Conservation (phyloP, 2,329 filamentous ascomycete species). For the Aspergillus alliaceus region DNA sequence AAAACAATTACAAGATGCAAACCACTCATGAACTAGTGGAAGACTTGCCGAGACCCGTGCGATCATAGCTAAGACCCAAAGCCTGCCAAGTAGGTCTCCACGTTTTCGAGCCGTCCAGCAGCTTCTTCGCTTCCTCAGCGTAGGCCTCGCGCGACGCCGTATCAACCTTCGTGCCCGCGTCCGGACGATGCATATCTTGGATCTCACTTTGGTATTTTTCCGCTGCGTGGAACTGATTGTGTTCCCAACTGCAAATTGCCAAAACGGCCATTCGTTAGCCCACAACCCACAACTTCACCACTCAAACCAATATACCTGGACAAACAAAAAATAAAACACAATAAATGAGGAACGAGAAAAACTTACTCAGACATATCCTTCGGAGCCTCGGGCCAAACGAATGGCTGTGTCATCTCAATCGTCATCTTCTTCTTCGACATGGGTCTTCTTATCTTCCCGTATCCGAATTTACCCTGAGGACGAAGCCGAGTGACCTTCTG, state of each 20-base stretch:
- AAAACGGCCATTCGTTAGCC: neutral
- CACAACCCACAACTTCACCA: neutral
- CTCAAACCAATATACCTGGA: conserved; percentile 5
- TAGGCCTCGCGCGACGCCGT: conserved; percentile 48
- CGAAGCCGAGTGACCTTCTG: conserved; percentile 56
- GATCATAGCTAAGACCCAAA: conserved; percentile 40
- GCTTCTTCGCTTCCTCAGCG: conserved; percentile 61
- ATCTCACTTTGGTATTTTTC: conserved; percentile 48
- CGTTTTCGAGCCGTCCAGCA: conserved; percentile 60
- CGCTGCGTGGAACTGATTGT: conserved; percentile 57
- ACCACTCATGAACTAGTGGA: conserved; percentile 13
- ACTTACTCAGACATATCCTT: conserved; percentile 59
- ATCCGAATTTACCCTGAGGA: conserved; percentile 38
- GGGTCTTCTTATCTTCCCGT: conserved; percentile 67
- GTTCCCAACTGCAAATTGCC: conserved; percentile 56
- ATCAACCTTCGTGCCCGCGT: conserved; percentile 37
- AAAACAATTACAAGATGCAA: conserved; percentile 1
- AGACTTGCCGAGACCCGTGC: conserved; percentile 21
- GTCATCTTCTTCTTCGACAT: conserved; percentile 87
- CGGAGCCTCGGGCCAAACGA: conserved; percentile 79
- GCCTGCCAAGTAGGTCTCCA: conserved; percentile 59
- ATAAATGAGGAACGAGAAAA: conserved; percentile 9
- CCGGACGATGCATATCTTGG: conserved; percentile 35
- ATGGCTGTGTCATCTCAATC: conserved; percentile 81
- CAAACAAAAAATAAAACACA: conserved; percentile 4